Base-by-base conservation (phyloP, 768 basidiomycete species). In the Hydnomerulius pinastri region DNA sequence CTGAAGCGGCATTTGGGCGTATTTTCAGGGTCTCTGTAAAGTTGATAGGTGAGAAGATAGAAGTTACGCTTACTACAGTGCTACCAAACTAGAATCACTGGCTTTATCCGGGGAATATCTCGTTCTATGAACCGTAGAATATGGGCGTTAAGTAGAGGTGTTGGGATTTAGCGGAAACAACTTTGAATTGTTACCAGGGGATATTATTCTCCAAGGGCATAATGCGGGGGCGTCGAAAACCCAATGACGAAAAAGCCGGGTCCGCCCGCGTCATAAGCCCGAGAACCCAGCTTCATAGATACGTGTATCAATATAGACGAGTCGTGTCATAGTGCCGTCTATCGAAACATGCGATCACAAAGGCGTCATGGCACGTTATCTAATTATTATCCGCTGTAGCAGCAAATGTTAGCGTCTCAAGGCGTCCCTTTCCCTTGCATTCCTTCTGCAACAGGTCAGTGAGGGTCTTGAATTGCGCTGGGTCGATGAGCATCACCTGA, bases 401-500 rank as follows among this genome's bases (percentile, higher is more conserved):
- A 36, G 87, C 78, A 53, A 88, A 83, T 11, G 83, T 76, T 59
- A 92, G 64, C 1, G 93, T 95, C 70, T 98, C 96, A 33, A 98
- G 74, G 44, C 89, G 77, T 1, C 92, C 91, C 56, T 81, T 80
- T 15, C 92, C 92, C 68, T 96, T 95, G 64, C 87, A 87, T 64
- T 98, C 90, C 64, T 88, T 90, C 66, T 94, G 90, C 51, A 98
- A 70, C 35, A 98, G 69, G 53, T 98, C 96, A 60, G 87, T 90
- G 57, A 99, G 80, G 17, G 87, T 77, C 29, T 90, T 84, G 80
- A 97, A 96, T 59, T 90, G 86, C 35, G 89, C 82, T 4, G 97
- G 96, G 65, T 98, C 94, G 53, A 98, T 98, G 48, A 96, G 77
- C 74, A 96, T 78, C 40, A 87, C 81, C 96, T 98, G 11, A 45